Conservation (phyloP, 2,329 filamentous ascomycete species). For the Aureobasidium sp. region DNA sequence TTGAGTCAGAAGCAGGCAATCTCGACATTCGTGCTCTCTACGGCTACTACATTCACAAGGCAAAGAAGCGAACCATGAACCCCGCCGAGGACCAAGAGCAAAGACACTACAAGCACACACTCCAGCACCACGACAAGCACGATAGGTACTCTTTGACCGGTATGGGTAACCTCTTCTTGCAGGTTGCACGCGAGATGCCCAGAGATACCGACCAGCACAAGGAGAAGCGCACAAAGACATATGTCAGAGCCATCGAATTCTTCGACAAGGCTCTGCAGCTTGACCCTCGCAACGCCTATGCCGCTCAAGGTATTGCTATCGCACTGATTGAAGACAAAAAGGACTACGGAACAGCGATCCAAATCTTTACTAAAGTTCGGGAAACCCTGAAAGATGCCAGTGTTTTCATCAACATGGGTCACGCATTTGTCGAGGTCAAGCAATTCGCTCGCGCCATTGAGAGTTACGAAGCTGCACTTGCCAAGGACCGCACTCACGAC, state of each 20-base stretch:
- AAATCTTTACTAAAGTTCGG: constrained; percentile 81
- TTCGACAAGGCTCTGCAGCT: constrained; percentile 94
- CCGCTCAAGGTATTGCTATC: constrained; percentile 91
- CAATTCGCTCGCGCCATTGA: constrained; percentile 91
- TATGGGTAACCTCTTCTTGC: constrained; percentile 92
- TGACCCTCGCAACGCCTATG: constrained; percentile 93
- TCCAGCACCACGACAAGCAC: constrained; percentile 93
- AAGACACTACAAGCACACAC: constrained; percentile 89
- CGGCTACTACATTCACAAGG: constrained; percentile 89
- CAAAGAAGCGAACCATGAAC: constrained; percentile 72
- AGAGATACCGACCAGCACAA: constrained; percentile 82
- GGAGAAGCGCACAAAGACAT: constrained; percentile 78
- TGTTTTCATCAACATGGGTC: constrained; percentile 86
- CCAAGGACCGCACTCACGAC: constrained; percentile 71
- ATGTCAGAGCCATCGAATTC: constrained; percentile 91
- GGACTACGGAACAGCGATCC: constrained; percentile 70
- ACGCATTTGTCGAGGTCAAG: constrained; percentile 81
- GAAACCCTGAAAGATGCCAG: constrained; percentile 84
- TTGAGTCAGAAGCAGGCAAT: constrained; percentile 74
- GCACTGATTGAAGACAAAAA: constrained; percentile 91
- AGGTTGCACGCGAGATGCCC: constrained; percentile 87
- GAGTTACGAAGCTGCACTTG: constrained; percentile 77
- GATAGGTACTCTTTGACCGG: constrained; percentile 93
- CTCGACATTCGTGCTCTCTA: constrained; percentile 88
- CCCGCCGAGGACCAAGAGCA: constrained; percentile 85